Percentiles rank a stretch among this genome's conserved stretches.
These are phyloP conservation scores for Kwoniella newhampshirensis DNA, from an alignment of 768 basidiomycete genomes.

Conservation along the genomic window DNA sequence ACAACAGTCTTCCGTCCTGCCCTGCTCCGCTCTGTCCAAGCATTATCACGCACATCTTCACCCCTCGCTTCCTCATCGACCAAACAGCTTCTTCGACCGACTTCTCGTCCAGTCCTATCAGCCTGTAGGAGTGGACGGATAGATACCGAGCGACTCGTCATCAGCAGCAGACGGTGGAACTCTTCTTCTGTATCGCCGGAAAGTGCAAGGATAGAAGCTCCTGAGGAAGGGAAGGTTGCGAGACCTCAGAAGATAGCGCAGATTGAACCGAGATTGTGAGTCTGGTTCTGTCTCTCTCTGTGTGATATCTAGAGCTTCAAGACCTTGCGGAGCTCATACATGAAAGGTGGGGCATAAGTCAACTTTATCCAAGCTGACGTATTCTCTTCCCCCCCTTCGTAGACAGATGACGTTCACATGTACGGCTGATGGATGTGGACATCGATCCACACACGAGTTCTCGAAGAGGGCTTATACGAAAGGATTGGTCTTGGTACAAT, in stretches of 20 bases:
- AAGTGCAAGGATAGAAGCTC: slow-evolving; percentile 19
- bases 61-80: neutral
- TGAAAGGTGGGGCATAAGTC: too few relatives aligned
- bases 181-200: slow-evolving; percentile 4
- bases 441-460: slow-evolving; percentile 85
- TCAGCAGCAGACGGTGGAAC: slow-evolving; percentile 4
- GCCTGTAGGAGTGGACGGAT: too few relatives aligned
- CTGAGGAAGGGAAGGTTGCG: neutral
- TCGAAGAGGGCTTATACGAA: slow-evolving; percentile 77
- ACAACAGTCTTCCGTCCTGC: too few relatives aligned
- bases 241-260: slow-evolving; percentile 33
- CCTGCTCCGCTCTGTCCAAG: neutral
- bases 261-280: slow-evolving; percentile 44
- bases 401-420: slow-evolving; percentile 53
- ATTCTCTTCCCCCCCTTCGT: neutral
- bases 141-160: neutral
- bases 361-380: neutral
- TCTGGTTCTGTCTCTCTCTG: slow-evolving; percentile 1
- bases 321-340: too few relatives aligned
- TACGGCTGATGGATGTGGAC: slow-evolving; percentile 59
- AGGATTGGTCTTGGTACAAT: slow-evolving; percentile 87
- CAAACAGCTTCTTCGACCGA: slow-evolving; percentile 11
- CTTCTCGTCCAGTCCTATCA: neutral
- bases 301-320: too few relatives aligned
- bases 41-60: too few relatives aligned